Evolutionary conservation across 129 eudicot species (phyloP), one percentile per base, ranked within the genome.

Genomic region (Calendula officinalis): DNA sequence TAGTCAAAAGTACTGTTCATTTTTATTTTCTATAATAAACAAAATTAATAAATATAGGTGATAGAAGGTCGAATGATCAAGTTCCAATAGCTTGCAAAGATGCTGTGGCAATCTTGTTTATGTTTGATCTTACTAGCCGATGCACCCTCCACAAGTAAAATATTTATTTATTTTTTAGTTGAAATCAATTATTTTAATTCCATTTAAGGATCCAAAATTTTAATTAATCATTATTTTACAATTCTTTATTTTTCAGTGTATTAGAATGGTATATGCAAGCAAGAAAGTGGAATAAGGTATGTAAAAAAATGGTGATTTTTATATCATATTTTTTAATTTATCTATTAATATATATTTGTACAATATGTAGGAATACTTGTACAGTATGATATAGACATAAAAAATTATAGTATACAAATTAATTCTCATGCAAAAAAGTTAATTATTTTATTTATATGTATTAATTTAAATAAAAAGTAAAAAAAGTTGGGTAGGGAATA

Each of bases 71-170:
- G 62, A 68, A 74, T n/a, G 92, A 82, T 75, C 97, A 94, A 65
- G 83, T 94, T 17, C 99, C 99, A 11, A 66, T 94, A 30, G 99
- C 99, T 38, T 88, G 99, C 70, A 94, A 94, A 94, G 95, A 84
- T 69, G 85, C 99, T 4, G 95, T 83, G 22, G 97, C 99, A 60
- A 83, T 94, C n/a, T 78, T 94, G 79, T 83, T 94, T 56, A 94
- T 94, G 99, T 94, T 94, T 73, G 97, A 94, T 84, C 95, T 94
- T 13, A 94, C 99, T 8, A 88, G 95, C 56, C 83, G 99, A 33
- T 77, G 95, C 71, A 88, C 99, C 8, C 83, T 94, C 15, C 70
- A 88, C 68, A 94, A 86, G 99, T 94, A 78, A 39, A 7, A 43
- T 12, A 53, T 35, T 45, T 60, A 0, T 55, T 41, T 32, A 0